A percentile compares a stretch with the other conserved stretches of the same genome.
Conservation (phyloP, 768 basidiomycete species). For the Boletus sp. region DNA sequence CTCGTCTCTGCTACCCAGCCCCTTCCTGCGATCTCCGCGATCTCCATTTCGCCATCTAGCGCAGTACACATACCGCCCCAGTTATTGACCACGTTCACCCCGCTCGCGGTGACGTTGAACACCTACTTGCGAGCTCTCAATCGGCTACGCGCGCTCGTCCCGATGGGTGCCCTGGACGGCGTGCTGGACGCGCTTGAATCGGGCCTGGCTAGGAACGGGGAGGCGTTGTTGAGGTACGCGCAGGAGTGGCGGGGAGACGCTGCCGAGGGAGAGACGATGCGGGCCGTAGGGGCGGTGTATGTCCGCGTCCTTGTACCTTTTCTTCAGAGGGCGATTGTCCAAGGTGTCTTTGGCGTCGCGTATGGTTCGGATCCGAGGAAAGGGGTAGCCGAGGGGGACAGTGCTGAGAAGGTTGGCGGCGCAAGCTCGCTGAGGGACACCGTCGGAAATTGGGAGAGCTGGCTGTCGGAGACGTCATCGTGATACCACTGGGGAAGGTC, state of each 20-base stretch:
- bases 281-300: conserved; percentile 56
- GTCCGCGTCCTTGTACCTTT: conserved; percentile 67
- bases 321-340: conserved; percentile 60
- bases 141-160: conserved; percentile 75
- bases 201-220: conserved; percentile 45
- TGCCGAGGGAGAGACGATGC: conserved; percentile 35
- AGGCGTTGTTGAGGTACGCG: conserved; percentile 46
- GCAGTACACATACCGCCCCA: conserved; percentile 67
- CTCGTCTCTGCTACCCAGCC: conserved; percentile 40
- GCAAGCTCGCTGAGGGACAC: conserved; percentile 5
- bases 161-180: conserved; percentile 52
- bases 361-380: conserved; percentile 15
- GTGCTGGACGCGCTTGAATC: conserved; percentile 50
- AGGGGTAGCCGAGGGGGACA: not conserved
- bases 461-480: conserved; percentile 19
- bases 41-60: conserved; percentile 20
- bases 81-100: conserved; percentile 67
- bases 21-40: conserved; percentile 25
- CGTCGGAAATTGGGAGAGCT: conserved; percentile 28
- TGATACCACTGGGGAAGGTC: not conserved
- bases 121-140: conserved; percentile 72
- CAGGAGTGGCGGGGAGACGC: conserved; percentile 36
- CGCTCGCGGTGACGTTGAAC: conserved; percentile 72
- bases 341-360: conserved; percentile 64
- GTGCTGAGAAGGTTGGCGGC: not conserved